A percentile compares a stretch with the other conserved stretches of the same genome.
Conservation (phyloP, 768 basidiomycete genomes). For the Holtermanniella nyarrowii region DNA sequence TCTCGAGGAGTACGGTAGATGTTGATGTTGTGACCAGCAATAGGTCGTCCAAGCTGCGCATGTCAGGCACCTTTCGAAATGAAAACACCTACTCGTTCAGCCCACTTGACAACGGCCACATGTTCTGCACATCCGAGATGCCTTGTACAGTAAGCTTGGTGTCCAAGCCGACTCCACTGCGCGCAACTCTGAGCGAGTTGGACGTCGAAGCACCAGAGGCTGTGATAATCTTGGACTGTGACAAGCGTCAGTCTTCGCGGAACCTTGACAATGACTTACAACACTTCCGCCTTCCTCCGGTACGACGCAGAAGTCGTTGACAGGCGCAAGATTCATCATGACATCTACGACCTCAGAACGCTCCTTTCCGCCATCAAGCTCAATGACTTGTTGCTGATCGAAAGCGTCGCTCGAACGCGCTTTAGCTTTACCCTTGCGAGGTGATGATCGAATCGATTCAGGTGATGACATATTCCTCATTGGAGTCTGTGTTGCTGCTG, state of each 20-base stretch:
- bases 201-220: conserved; percentile 33
- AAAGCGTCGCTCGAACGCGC: conserved; percentile 9
- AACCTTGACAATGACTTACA: conserved; percentile 17
- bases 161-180: conserved; percentile 37
- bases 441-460: conserved; percentile 3
- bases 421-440: conserved; percentile 27
- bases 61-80: conserved; percentile 1
- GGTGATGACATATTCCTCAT: too few relatives aligned
- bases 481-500: conserved; percentile 2
- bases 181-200: conserved; percentile 29
- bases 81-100: conserved; percentile 2
- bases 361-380: conserved; percentile 6
- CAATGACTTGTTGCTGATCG: conserved; percentile 7
- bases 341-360: conserved; percentile 17
- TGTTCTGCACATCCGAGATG: conserved; percentile 16
- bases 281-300: conserved; percentile 29
- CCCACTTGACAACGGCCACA: conserved; percentile 17
- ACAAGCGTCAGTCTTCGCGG: conserved; percentile 6
- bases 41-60: background rate
- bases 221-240: conserved; percentile 31
- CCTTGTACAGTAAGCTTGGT: conserved; percentile 21
- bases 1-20: conserved; percentile 6
- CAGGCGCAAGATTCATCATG: conserved; percentile 38
- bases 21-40: conserved; percentile 16
- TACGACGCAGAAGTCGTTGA: conserved; percentile 35